Conservation (phyloP, 2,329 filamentous ascomycete species). For the Claviceps cyperi region DNA sequence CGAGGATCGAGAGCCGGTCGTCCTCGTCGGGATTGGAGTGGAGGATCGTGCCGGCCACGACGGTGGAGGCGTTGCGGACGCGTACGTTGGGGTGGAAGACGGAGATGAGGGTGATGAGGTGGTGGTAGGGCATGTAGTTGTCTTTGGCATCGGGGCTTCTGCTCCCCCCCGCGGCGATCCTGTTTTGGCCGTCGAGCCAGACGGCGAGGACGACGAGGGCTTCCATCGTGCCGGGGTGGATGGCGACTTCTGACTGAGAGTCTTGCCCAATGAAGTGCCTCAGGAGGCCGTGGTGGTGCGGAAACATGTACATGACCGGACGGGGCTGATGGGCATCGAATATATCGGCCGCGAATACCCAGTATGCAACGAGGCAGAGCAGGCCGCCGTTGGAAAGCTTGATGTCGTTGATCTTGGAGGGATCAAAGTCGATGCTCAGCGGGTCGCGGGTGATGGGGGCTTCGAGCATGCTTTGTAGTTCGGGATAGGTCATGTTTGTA, state of each 20-base stretch:
- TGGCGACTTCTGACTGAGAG: conserved; percentile 31
- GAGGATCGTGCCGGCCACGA: conserved; percentile 37
- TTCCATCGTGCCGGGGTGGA: conserved; percentile 41
- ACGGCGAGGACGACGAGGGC: conserved; percentile 45
- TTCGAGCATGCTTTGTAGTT: conserved; percentile 31
- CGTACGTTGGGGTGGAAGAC: conserved; percentile 41
- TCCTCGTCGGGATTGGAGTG: conserved; percentile 46
- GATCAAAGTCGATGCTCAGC: conserved; percentile 30
- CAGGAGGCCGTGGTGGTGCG: conserved; percentile 41
- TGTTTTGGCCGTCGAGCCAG: conserved; percentile 39
- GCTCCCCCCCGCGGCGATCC: conserved; percentile 18
- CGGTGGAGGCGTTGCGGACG: conserved; percentile 39
- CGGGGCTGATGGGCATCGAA: conserved; percentile 41
- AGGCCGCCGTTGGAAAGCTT: conserved; percentile 44
- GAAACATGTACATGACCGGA: conserved; percentile 43
- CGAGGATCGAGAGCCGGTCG: conserved; percentile 44
- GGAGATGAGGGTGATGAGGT: conserved; percentile 40
- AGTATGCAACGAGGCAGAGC: conserved; percentile 45
- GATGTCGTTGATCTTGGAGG: conserved; percentile 34
- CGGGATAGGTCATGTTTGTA: conserved; percentile 27
- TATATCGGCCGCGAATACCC: conserved; percentile 45
- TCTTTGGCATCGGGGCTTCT: conserved; percentile 15
- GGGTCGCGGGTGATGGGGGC: conserved; percentile 29
- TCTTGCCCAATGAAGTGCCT: conserved; percentile 37
- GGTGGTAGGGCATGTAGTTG: conserved; percentile 46